These are phyloP conservation scores for Pythium phragmitis DNA, from an alignment of 352 stramenopile genomes.

Conservation along the genomic window DNA sequence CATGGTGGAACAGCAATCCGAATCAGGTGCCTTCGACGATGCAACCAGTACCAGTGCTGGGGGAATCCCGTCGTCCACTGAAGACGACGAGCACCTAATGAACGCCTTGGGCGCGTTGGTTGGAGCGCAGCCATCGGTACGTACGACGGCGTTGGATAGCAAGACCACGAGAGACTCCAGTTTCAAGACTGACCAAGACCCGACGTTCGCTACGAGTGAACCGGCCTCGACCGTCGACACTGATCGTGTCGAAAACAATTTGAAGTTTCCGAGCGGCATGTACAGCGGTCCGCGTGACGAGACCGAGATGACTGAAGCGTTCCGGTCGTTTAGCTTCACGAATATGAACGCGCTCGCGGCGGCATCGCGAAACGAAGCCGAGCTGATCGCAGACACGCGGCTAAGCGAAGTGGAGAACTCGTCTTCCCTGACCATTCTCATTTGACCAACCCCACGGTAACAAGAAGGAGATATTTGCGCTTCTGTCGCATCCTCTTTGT, in stretches of 20 bases:
- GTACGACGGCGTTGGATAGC: background rate
- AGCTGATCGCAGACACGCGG: slow-evolving; percentile 48
- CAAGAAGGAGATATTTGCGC: background rate
- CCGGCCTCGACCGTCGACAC: background rate
- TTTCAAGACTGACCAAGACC: slow-evolving; percentile 28
- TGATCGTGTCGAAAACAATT: slow-evolving; percentile 29
- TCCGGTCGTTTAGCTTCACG: slow-evolving; percentile 82
- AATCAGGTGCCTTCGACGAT: slow-evolving; percentile 8
- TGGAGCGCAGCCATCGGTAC: background rate
- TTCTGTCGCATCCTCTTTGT: background rate
- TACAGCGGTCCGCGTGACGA: slow-evolving; percentile 44
- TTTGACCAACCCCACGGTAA: slow-evolving; percentile 30
- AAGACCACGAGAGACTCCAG: slow-evolving; percentile 3
- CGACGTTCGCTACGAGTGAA: slow-evolving; percentile 12
- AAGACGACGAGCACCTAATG: slow-evolving; percentile 22
- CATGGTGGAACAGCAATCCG: slow-evolving; percentile 18
- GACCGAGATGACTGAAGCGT: slow-evolving; percentile 45
- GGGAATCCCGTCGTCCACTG: slow-evolving; percentile 4
- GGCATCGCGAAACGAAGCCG: slow-evolving; percentile 70
- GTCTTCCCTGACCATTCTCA: slow-evolving; percentile 62
- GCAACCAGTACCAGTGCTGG: background rate
- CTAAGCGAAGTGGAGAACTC: slow-evolving; percentile 43
- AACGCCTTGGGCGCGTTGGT: slow-evolving; percentile 22
- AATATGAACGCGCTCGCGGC: slow-evolving; percentile 85
- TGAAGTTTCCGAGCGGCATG: slow-evolving; percentile 68